Percentiles rank a stretch among this genome's conserved stretches.
These are phyloP conservation scores for Kewa caespitosa DNA, from an alignment of 179 eudicot species.

Conservation along the genomic window DNA sequence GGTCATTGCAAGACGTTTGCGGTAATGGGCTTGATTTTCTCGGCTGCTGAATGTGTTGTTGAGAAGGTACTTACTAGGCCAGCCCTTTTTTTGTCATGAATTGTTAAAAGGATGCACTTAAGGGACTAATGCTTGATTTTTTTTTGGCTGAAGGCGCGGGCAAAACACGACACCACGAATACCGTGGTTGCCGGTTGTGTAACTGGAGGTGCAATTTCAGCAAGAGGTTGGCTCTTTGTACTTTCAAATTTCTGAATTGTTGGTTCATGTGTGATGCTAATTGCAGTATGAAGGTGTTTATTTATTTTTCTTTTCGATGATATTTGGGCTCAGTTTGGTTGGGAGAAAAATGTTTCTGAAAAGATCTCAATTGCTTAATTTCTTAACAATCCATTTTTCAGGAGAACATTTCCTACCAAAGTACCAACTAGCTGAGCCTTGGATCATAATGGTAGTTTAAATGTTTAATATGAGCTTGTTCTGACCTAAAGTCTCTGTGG, in stretches of 20 bases:
- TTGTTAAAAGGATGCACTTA: not conserved
- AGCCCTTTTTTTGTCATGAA: not conserved
- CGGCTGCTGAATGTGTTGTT: slow-evolving; percentile 80
- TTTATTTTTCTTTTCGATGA: too few relatives aligned
- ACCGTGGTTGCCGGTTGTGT: slow-evolving; percentile 86
- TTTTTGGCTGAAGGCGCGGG: slow-evolving; percentile 62
- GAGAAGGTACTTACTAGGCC: slow-evolving; percentile 63
- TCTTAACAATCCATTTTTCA: too few relatives aligned
- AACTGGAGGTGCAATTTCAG: slow-evolving; percentile 83
- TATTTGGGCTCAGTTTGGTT: not conserved
- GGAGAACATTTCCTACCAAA: too few relatives aligned
- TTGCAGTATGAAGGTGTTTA: not conserved
- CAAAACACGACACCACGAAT: slow-evolving; percentile 82
- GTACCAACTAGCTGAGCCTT: too few relatives aligned
- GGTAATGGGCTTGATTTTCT: slow-evolving; percentile 75
- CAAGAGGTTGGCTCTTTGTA: slow-evolving; percentile 49
- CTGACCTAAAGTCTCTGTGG: not conserved
- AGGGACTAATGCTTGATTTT: slow-evolving; percentile 21
- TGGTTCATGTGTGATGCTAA: not conserved
- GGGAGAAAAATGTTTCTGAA: not conserved
- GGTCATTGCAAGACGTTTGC: slow-evolving; percentile 88
- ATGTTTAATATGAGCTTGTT: not conserved
- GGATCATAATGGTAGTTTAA: too few relatives aligned
- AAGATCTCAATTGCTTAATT: too few relatives aligned
- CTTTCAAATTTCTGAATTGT: slow-evolving; percentile 2